These are phyloP conservation scores for Limnomonas spitsbergensis DNA, from an alignment of 139 green algal species.

Conservation along the genomic window DNA sequence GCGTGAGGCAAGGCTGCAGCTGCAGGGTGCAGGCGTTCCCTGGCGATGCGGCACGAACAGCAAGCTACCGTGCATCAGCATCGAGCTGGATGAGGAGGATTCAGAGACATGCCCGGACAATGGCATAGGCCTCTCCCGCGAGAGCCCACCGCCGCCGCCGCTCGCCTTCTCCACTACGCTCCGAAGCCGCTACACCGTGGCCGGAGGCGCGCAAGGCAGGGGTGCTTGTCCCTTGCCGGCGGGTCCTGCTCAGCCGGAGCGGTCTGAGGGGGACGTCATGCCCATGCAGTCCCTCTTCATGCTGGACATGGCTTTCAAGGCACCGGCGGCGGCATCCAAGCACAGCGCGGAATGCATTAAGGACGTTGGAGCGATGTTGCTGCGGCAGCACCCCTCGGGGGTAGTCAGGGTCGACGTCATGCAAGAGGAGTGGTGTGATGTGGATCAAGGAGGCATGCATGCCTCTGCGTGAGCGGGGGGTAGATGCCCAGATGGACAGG, in stretches of 20 bases:
- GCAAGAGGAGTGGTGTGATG: constrained; percentile 2
- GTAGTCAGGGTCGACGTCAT: neutral
- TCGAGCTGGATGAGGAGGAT: no score
- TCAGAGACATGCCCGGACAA: no score
- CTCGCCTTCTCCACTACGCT: no score
- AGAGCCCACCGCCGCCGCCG: no score
- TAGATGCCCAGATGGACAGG: no score
- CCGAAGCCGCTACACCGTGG: neutral
- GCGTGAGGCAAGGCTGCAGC: neutral
- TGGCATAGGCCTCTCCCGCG: no score
- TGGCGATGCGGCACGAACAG: neutral
- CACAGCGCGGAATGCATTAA: neutral
- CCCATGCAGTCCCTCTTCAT: neutral
- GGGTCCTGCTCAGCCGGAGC: neutral
- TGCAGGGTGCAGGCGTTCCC: neutral
- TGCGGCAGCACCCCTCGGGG: neutral
- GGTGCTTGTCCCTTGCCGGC: neutral
- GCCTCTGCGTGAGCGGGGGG: no score
- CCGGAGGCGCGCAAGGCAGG: neutral
- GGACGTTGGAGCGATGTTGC: neutral
- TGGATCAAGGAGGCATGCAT: no score
- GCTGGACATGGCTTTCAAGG: neutral
- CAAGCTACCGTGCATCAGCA: no score
- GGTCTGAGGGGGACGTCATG: neutral
- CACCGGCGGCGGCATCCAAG: neutral